phyloP scores from a whole-genome alignment of 805 yeast genomes.

The Metschnikowia noctiluminum region DNA sequence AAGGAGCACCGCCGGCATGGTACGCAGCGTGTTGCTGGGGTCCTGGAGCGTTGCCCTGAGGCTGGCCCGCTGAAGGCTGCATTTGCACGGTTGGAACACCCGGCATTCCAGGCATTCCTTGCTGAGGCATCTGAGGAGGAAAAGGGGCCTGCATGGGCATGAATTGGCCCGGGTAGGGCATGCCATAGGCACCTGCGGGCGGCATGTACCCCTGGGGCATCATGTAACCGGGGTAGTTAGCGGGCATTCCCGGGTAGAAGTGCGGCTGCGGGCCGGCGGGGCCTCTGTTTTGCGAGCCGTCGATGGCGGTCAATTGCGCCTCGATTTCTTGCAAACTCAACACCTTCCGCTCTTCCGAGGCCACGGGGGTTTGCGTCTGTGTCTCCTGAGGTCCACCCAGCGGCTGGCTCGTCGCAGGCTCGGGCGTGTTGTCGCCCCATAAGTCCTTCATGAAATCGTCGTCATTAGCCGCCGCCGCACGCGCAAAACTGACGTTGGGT shows the following conservation, averaged over 20 bases:
- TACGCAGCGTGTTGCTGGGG: background rate
- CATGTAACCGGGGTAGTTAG: conserved; percentile 30
- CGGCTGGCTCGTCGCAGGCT: conserved; percentile 5
- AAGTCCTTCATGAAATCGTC: conserved; percentile 45
- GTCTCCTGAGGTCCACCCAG: too few species aligned
- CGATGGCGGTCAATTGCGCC: conserved; percentile 61
- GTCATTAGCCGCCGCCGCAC: conserved; percentile 37
- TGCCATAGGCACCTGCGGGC: conserved; percentile 34
- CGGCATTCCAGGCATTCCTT: conserved; percentile 23
- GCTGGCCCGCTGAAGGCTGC: conserved; percentile 6
- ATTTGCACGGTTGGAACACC: conserved; percentile 20
- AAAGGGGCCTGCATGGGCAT: conserved; percentile 17
- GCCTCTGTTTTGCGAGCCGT: conserved; percentile 23
- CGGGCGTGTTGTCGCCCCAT: conserved; percentile 40
- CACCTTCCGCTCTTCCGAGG: conserved; percentile 40
- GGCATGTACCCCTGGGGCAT: conserved; percentile 39
- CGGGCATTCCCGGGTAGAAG: conserved; percentile 33
- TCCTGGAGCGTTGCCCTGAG: background rate
- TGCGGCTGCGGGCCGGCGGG: conserved; percentile 20
- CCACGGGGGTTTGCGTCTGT: background rate
- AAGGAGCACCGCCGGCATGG: background rate
- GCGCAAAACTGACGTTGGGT: conserved; percentile 38
- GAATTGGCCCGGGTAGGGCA: conserved; percentile 24
- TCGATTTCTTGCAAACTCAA: conserved; percentile 82
- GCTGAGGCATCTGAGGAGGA: conserved; percentile 15